phyloP scores from a whole-genome alignment of 1,284 basidiomycete genomes.

The Puccinia horiana region DNA sequence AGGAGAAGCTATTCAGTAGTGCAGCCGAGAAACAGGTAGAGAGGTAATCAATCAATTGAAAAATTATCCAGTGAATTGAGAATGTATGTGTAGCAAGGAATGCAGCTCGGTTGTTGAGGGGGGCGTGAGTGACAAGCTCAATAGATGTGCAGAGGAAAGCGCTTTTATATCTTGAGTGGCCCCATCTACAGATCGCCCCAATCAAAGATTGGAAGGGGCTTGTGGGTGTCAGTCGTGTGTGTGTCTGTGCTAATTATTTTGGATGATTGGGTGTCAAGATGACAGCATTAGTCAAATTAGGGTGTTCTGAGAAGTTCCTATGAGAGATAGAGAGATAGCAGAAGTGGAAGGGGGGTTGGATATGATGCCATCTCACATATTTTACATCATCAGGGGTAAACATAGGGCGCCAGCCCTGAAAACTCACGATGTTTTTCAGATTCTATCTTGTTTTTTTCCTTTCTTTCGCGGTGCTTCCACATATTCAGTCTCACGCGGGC shows the following conservation, averaged over 20 bases:
- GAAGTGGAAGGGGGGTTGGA: slow-evolving; percentile 14
- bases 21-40: slow-evolving; percentile 16
- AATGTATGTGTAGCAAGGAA: slow-evolving; percentile 31
- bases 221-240: slow-evolving; percentile 20
- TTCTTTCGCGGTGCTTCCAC: neutral
- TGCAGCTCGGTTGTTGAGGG: slow-evolving; percentile 30
- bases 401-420: neutral
- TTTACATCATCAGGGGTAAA: slow-evolving; percentile 29
- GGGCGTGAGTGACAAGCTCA: slow-evolving; percentile 24
- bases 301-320: slow-evolving; percentile 37
- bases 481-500: slow-evolving; percentile 16
- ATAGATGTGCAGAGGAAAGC: slow-evolving; percentile 23
- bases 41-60: slow-evolving; percentile 25
- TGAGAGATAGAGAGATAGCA: slow-evolving; percentile 16
- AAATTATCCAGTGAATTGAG: slow-evolving; percentile 21
- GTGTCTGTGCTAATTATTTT: slow-evolving; percentile 24
- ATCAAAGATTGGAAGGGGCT: slow-evolving; percentile 45
- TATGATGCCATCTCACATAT: slow-evolving; percentile 32
- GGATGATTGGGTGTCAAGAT: neutral
- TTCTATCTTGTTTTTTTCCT: slow-evolving; percentile 14
- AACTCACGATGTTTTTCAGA: slow-evolving; percentile 25
- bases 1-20: slow-evolving; percentile 22
- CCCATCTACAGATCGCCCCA: slow-evolving; percentile 29
- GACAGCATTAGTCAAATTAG: slow-evolving; percentile 25
- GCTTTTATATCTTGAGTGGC: slow-evolving; percentile 31